Conservation (phyloP, 148 eudicot species). For the Persicaria maculosa region DNA sequence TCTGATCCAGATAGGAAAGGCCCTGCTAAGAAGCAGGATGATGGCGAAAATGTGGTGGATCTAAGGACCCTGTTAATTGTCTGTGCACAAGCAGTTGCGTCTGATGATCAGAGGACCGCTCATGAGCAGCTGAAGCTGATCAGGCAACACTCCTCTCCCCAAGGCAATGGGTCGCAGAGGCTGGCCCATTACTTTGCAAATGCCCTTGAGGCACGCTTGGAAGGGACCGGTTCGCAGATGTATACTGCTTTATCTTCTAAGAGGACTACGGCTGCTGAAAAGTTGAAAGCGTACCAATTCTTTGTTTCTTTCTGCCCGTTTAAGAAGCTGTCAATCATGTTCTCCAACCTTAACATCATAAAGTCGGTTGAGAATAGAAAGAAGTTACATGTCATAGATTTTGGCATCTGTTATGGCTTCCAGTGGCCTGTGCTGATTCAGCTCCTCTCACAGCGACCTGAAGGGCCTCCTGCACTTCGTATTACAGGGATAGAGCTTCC, state of each 20-base stretch:
- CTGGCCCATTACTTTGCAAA: conserved; percentile 24
- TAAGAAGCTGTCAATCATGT: conserved; percentile 17
- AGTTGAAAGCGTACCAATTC: conserved; percentile 19
- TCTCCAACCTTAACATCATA: conserved; percentile 21
- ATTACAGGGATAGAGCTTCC: conserved; percentile 28
- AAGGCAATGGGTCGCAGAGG: conserved; percentile 23
- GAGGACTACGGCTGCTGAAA: conserved; percentile 11
- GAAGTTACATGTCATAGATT: conserved; percentile 33
- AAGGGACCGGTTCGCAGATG: conserved; percentile 24
- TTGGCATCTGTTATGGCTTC: conserved; percentile 26
- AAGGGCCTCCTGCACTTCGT: conserved; percentile 19
- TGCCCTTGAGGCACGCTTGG: conserved; percentile 29
- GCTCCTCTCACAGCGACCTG: conserved; percentile 18
- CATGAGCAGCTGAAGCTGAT: conserved; percentile 23
- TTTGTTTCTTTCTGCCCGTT: conserved; percentile 24
- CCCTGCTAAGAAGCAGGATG: conserved; percentile 10
- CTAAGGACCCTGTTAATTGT: conserved; percentile 23
- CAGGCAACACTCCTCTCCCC: conserved; percentile 25
- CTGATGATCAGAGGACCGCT: conserved; percentile 19
- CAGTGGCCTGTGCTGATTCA: conserved; percentile 32
- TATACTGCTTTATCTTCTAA: conserved; percentile 8
- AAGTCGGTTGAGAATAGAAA: conserved; percentile 21
- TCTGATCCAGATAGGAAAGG: not conserved
- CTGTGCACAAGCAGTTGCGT: conserved; percentile 24
- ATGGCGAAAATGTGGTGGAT: conserved; percentile 21